Evolutionary conservation across 495 filamentous ascomycete species (phyloP).

Genomic region (Neurospora sp.): DNA sequence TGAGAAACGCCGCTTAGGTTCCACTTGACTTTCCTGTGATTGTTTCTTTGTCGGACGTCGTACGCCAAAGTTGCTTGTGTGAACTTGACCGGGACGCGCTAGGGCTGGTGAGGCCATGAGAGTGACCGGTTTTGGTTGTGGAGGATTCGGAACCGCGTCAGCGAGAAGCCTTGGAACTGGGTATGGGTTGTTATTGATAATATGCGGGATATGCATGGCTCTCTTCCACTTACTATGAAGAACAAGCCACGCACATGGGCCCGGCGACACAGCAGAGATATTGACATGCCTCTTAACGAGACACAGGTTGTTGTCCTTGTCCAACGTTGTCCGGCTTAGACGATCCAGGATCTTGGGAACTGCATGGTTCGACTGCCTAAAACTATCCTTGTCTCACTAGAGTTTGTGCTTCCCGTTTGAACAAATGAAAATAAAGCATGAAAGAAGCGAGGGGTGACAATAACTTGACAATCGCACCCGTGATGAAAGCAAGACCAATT

Average conservation of each 20-base stretch:
- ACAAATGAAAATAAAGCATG: not conserved
- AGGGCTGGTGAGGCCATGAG: not conserved
- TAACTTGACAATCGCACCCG: not conserved
- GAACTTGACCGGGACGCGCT: not conserved
- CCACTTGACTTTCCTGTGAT: not conserved
- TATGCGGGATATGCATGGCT: not conserved
- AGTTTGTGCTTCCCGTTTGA: not conserved
- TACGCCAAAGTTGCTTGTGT: not conserved
- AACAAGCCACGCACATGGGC: not conserved
- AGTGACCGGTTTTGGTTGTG: not conserved
- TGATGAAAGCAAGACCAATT: not conserved
- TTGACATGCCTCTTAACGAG: not conserved
- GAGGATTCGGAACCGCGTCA: not conserved
- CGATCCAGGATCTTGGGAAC: not conserved
- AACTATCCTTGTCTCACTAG: not conserved
- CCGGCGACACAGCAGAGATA: not conserved
- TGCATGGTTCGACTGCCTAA: not conserved
- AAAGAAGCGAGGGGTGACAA: not conserved
- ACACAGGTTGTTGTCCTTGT: not conserved
- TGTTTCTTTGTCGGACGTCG: not conserved
- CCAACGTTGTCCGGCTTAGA: not conserved
- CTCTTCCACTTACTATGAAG: not conserved
- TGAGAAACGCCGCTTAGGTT: not conserved
- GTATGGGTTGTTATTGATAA: not conserved
- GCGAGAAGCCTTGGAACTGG: not conserved